Base-by-base conservation (phyloP, 352 stramenopile species). In the Hyaloperonospora arabidopsidis region DNA sequence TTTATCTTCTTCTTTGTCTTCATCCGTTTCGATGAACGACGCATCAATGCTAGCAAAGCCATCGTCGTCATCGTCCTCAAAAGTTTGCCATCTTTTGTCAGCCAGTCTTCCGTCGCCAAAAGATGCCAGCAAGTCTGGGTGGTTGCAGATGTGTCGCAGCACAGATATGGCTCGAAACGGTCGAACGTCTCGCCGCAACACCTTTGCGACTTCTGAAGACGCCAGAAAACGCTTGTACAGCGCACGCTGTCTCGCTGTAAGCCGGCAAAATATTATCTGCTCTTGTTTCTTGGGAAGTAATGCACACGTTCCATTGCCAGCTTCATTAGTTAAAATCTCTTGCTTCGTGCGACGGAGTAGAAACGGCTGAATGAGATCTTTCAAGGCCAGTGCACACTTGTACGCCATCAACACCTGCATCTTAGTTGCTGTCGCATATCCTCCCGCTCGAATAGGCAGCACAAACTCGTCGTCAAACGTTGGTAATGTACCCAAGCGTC, bases 141-240 rank as follows among this genome's bases (percentile, higher is more conserved):
- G 96, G 63, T 99, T 99, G 74, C 96, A 99, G 52, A 99, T 96
- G 61, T 99, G 97, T 21, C 95, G 81, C n/a, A 99, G 74, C 15
- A 97, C 86, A 12, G 87, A 93, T 25, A 99, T 96, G 8, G 95
- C 92, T 49, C 84, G 86, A 45, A 96, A 96, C 19, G 93, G 76
- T 4, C 91, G 83, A 19, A 86, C 81, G 18, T 90, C 80, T 34
- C 84, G 72, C 0, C 55, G 67, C 21, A 98, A 57, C 18, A 98
- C 89, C n/a, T 74, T 76, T n/a, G 80, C 78, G 5, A 98, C 91
- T 35, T 97, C 87, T 45, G 92, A 66, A n/a, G 92, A 98, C 14
- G 67, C 65, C 14, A 98, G 59, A 55, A 96, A 98, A 12, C 82
- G 63, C 57, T 92, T 74, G 68, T 99, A 99, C 1, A 97, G 61